phyloP scores from a whole-genome alignment of 306 rosid species.

The Vigna trinervia region DNA sequence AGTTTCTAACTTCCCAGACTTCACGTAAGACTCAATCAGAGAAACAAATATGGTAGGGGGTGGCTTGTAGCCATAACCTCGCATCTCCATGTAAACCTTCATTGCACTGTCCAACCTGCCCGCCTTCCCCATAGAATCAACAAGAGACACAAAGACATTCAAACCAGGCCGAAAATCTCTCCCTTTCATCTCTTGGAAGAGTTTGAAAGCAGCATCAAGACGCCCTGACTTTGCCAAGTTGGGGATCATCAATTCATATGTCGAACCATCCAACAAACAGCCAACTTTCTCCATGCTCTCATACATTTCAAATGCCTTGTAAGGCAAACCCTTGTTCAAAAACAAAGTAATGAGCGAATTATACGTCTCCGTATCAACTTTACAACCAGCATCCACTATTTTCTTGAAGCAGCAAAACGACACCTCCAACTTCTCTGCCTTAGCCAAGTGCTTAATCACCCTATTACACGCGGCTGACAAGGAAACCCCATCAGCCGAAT shows the following conservation, averaged over 20 bases:
- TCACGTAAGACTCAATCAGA: conserved; percentile 85
- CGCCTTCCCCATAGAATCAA: conserved; percentile 96
- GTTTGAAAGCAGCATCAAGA: conserved; percentile 90
- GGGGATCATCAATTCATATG: conserved; percentile 93
- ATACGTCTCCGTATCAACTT: conserved; percentile 74
- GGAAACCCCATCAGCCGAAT: conserved; percentile 58
- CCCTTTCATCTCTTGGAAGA: conserved; percentile 83
- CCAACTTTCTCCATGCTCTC: conserved; percentile 79
- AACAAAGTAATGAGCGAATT: conserved; percentile 82
- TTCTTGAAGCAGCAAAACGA: conserved; percentile 90
- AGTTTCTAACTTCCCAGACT: conserved; percentile 92
- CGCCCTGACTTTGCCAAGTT: conserved; percentile 93
- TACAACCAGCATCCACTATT: conserved; percentile 67
- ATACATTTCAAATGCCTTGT: conserved; percentile 90
- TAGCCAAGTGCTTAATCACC: conserved; percentile 83
- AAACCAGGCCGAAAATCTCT: conserved; percentile 72
- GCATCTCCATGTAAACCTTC: conserved; percentile 93
- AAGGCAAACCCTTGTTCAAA: conserved; percentile 90
- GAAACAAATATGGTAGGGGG: conserved; percentile 76
- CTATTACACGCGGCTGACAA: conserved; percentile 67
- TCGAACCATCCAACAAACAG: conserved; percentile 73
- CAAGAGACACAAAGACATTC: conserved; percentile 69
- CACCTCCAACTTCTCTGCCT: conserved; percentile 87
- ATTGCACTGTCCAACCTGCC: conserved; percentile 85
- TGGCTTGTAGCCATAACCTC: conserved; percentile 73